Evolutionary conservation across 345 rosid genomes (phyloP), one percentile per base, ranked within the genome.

Genomic region (Populus deltoides): DNA sequence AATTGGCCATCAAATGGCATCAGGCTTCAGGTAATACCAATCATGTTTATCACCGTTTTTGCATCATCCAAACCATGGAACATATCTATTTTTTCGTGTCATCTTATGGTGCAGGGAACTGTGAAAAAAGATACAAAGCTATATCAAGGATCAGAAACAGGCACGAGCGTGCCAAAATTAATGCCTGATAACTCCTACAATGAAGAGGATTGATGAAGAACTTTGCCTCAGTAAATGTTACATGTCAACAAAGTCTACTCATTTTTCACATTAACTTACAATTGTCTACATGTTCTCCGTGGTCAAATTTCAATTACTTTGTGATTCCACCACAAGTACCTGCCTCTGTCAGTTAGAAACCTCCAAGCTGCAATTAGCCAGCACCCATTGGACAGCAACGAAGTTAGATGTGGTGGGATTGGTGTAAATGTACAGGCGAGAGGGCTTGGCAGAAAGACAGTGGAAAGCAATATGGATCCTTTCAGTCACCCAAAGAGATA

Each of bases 401-500:
- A 18, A 36, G 67, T 24, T 67, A 57, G 69, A 25, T 27, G 11
- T 51, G n/a, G 27, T 77, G 27, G 29, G 8, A 2, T 29, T 29
- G 74, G 36, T 38, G 15, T 38, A 13, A 39, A 31, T 33, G 24
- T 53, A 33, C 22, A 53, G 43, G 22, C 33, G 62, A 72, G 65
- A 51, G 43, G n/a, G 13, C 22, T 10, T 8, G 25, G 7, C 3
- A 8, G 63, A 11, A 6, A 2, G 27, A 51, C 16, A 1, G 33
- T 29, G 45, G 25, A n/a, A 41, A 43, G 13, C 29, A 41, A 16
- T 0, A 7, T 51, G 43, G 43, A 47, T 51, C 49, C 47, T 4
- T 27, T 87, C 87, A 90, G 59, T 86, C 84, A 55, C 88, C 88
- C 16, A 84, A 85, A 62, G 97, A 87, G 31, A 92, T 91, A 82